A percentile compares a stretch with the other conserved stretches of the same genome.
These are phyloP conservation scores for Scheffersomyces illinoinensis DNA, from an alignment of 1,139 yeast genomes.

Conservation along the genomic window DNA sequence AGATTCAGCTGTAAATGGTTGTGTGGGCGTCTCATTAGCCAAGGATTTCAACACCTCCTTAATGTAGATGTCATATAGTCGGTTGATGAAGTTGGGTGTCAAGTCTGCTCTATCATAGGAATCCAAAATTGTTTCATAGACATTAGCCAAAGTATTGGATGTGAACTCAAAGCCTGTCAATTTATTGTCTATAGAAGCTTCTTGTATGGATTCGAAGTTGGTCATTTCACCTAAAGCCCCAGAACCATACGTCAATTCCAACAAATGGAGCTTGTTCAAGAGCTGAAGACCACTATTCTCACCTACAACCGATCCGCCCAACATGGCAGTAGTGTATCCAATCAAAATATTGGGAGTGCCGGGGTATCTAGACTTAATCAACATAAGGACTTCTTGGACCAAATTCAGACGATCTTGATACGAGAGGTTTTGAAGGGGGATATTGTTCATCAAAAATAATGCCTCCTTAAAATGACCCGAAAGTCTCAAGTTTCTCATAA, in stretches of 20 bases:
- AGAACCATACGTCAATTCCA: slow-evolving; percentile 22
- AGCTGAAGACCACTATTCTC: slow-evolving; percentile 15
- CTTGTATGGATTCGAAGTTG: slow-evolving; percentile 14
- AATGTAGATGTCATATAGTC: slow-evolving; percentile 23
- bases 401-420: slow-evolving; percentile 19
- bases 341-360: slow-evolving; percentile 36
- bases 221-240: slow-evolving; percentile 15
- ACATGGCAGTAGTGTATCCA: slow-evolving; percentile 40
- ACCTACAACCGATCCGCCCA: slow-evolving; percentile 11
- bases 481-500: slow-evolving; percentile 30
- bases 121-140: slow-evolving; percentile 28
- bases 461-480: slow-evolving; percentile 38
- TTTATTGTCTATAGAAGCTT: slow-evolving; percentile 33
- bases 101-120: slow-evolving; percentile 13
- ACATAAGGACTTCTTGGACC: slow-evolving; percentile 31
- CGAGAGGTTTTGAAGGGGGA: slow-evolving; percentile 24
- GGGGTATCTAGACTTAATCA: slow-evolving; percentile 33
- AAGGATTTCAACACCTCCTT: slow-evolving; percentile 4
- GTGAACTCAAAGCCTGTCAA: slow-evolving; percentile 27
- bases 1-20: slow-evolving; percentile 6
- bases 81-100: slow-evolving; percentile 18
- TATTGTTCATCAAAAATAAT: slow-evolving; percentile 31
- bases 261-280: slow-evolving; percentile 26
- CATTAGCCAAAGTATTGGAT: slow-evolving; percentile 22
- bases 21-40: not conserved